phyloP scores from a whole-genome alignment of 2,329 filamentous ascomycete genomes.

The Drechslerella dactyloides region DNA sequence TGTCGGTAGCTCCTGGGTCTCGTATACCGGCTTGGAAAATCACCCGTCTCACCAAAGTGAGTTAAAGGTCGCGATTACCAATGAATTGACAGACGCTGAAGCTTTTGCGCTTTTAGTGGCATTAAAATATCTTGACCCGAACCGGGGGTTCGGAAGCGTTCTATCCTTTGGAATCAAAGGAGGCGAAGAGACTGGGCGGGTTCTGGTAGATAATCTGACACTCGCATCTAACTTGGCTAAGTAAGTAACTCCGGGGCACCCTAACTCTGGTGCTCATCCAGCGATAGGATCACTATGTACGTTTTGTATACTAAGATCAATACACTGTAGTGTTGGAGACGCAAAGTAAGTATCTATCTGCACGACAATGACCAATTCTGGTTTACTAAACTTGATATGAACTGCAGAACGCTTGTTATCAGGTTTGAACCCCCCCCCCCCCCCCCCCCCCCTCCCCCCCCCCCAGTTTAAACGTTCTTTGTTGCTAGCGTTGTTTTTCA shows the following conservation, averaged over 20 bases:
- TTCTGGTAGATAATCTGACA: conserved; percentile 93
- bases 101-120: conserved; percentile 61
- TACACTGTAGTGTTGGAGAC: conserved; percentile 73
- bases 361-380: not conserved
- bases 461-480: too few relatives aligned
- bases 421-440: conserved; percentile 7
- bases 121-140: conserved; percentile 76
- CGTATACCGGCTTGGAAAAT: conserved; percentile 84
- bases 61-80: not conserved
- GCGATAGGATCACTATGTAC: too few relatives aligned
- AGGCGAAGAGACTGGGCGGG: conserved; percentile 78
- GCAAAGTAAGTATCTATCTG: conserved; percentile 65
- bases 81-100: not conserved
- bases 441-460: too few relatives aligned
- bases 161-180: conserved; percentile 93
- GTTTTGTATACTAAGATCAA: not conserved
- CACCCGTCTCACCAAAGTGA: conserved; percentile 73
- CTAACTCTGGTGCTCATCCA: conserved; percentile 1
- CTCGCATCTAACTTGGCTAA: conserved; percentile 95
- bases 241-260: conserved; percentile 57
- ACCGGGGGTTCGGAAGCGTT: conserved; percentile 84
- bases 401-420: conserved; percentile 37
- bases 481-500: too few relatives aligned
- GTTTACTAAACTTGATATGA: not conserved
- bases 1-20: conserved; percentile 72